phyloP scores from a whole-genome alignment of 805 yeast species.

The Yamadazyma akitaensis region DNA sequence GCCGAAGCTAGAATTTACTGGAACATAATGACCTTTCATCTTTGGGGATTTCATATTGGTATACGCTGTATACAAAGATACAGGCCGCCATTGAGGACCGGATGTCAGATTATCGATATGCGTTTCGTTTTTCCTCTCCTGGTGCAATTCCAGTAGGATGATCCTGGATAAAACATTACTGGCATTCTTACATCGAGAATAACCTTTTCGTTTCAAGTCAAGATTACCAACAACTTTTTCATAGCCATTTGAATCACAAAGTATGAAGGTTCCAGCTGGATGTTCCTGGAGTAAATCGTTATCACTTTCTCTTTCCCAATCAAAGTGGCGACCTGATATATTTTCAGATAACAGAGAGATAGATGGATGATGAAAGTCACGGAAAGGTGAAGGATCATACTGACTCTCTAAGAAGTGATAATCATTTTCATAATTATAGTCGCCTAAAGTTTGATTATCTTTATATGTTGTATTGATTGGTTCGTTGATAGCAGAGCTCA shows the following conservation, averaged over 20 bases:
- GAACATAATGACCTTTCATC: slow-evolving; percentile 20
- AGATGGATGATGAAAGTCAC: background rate
- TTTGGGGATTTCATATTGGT: slow-evolving; percentile 26
- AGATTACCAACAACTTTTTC: background rate
- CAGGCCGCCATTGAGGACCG: slow-evolving; percentile 26
- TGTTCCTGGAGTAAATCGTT: background rate
- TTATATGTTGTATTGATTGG: background rate
- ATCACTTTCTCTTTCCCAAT: background rate
- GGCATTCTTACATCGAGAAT: background rate
- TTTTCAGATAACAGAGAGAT: background rate
- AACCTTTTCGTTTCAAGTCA: background rate
- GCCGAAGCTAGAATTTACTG: slow-evolving; percentile 35
- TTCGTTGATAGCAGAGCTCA: background rate
- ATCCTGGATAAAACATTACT: background rate
- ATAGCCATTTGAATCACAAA: slow-evolving; percentile 1
- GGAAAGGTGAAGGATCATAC: background rate
- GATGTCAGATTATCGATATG: background rate
- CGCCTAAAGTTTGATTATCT: background rate
- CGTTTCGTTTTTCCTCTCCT: background rate
- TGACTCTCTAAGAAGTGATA: background rate
- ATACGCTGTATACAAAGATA: slow-evolving; percentile 30
- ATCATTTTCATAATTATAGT: background rate
- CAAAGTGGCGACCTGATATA: background rate
- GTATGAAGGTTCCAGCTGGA: slow-evolving; percentile 1
- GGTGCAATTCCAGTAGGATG: background rate